Base-by-base conservation (phyloP, 345 rosid genomes). In the Viola odorata region DNA sequence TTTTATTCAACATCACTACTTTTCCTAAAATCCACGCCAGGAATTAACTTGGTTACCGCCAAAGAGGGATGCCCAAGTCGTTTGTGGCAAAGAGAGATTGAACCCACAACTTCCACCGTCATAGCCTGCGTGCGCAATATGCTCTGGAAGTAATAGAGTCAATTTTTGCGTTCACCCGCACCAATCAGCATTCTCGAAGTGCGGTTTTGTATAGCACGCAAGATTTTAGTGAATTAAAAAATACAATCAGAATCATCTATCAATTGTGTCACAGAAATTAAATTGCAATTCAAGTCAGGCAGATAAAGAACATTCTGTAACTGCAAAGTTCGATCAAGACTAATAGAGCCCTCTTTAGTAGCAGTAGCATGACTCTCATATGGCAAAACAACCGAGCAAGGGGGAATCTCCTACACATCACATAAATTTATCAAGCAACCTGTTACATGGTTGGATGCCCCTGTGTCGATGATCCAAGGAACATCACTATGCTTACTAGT, bases 371-470 rank as follows among this genome's bases (percentile, higher is more conserved):
- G 4, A 3, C 55, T 40, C 9, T 52, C 72, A 40, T 55, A 8
- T 6, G 37, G 62, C 1, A 68, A 5, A 1, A 37, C 17, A 8
- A 68, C 6, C 7, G 51, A 51, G 55, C 53, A 68, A 0, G 23
- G 2, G 0, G 15, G 0, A 6, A 48, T 7, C 3, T 48, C 3
- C 15, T 3, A 7, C 3, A 60, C 44, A 5, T 38, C 0, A 1
- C 2, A 9, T 13, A 68, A 3, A 0, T 6, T 10, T 0, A 45
- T 4, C 0, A 54, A 50, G 0, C 16, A 37, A 45, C 61, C 42
- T 13, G 55, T 45, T 66, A 61, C 41, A 45, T 68, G 66, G 17
- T 54, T 16, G 6, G 56, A 45, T 4, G 45, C 66, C 3, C 61
- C 37, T 0, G 16, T 61, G 51, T 68, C 62, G 13, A 68, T 61